Evolutionary conservation across 2,329 filamentous ascomycete genomes (phyloP), one percentile per base, ranked within the genome.

Genomic region (Sphaceloma murrayae): DNA sequence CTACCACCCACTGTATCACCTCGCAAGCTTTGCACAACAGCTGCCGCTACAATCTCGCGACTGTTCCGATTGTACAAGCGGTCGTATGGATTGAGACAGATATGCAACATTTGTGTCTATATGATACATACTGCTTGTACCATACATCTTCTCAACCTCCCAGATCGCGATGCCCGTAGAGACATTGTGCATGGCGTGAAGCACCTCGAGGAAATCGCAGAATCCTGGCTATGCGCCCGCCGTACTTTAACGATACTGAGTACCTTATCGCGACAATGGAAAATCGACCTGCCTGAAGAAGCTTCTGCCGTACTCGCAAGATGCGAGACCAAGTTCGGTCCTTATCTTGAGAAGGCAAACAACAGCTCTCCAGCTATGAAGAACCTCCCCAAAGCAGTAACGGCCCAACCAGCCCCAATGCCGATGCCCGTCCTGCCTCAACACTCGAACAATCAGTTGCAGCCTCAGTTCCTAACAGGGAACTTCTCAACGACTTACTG

Each of bases 31-130:
- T 95, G 89, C 64, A 91, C 87, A 0, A 83, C 89, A 56, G 88
- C 91, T 43, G 89, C 91, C 0, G 79, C 81, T 2, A 80, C 81
- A 51, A 91, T 96, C 45, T 95, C 88, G 0, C 96, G 95, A 58
- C 69, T 95, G n/a, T 81, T 95, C 66, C 80, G 91, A 1, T 67
- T 95, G 1, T 98, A 96, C 65, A 95, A 94, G 62, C 85, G 89
- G 53, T 81, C 81, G 1, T 93, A 94, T 62, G 86, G 89, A 7
- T 67, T 96, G 9, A 79, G 86, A 3, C 89, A 96, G 59, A 94
- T 98, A 24, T 94, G 85, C 65, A 96, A 96, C 57, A 86, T 96
- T 54, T 88, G 84, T 2, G 87, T 96, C 1, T 98, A 98, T 62
- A 95, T 96, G 64, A 74, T 84, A 0, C 89, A 96, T 61, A 91